These are phyloP conservation scores for Porpolomopsis calyptriformis DNA, from an alignment of 768 basidiomycete genomes.

Conservation along the genomic window DNA sequence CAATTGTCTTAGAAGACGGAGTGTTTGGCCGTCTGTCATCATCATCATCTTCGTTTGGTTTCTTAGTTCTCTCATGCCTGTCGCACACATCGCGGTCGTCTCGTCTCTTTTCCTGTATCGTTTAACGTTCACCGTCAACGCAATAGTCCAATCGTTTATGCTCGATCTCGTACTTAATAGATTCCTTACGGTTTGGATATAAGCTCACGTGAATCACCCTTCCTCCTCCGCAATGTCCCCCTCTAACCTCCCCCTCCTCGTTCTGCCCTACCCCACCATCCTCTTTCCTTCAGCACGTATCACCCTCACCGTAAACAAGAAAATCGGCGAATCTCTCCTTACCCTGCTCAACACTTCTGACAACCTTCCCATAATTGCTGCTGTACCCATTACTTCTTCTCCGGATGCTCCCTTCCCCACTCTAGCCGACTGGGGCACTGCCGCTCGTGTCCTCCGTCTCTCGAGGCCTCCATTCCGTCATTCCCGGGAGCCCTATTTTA, in stretches of 20 bases:
- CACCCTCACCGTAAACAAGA: slow-evolving; percentile 52
- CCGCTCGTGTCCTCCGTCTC: slow-evolving; percentile 62
- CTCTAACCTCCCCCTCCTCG: slow-evolving; percentile 57
- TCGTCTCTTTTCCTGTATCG: neutral
- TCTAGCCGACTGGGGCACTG: slow-evolving; percentile 51
- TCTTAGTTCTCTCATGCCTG: slow-evolving; percentile 2
- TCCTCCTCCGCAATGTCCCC: slow-evolving; percentile 21
- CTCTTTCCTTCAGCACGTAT: slow-evolving; percentile 66
- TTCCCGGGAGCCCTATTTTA: slow-evolving; percentile 49
- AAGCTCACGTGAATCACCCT: neutral
- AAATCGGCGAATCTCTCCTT: slow-evolving; percentile 55
- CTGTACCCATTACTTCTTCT: slow-evolving; percentile 35
- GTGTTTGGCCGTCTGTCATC: slow-evolving; percentile 10
- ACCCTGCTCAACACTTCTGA: slow-evolving; percentile 61
- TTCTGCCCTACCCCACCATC: slow-evolving; percentile 59
- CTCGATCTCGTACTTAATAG: neutral
- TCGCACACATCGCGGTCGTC: neutral
- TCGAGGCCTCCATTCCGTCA: slow-evolving; percentile 49
- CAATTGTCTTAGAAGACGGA: slow-evolving; percentile 54
- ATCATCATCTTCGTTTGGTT: slow-evolving; percentile 1
- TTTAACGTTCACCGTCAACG: neutral
- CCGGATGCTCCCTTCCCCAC: slow-evolving; percentile 9
- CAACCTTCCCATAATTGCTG: slow-evolving; percentile 58
- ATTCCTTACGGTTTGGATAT: no score
- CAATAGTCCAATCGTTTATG: no score